Evolutionary conservation across 2,329 filamentous ascomycete species (phyloP).

Genomic region (Berkeleyomyces basicola): DNA sequence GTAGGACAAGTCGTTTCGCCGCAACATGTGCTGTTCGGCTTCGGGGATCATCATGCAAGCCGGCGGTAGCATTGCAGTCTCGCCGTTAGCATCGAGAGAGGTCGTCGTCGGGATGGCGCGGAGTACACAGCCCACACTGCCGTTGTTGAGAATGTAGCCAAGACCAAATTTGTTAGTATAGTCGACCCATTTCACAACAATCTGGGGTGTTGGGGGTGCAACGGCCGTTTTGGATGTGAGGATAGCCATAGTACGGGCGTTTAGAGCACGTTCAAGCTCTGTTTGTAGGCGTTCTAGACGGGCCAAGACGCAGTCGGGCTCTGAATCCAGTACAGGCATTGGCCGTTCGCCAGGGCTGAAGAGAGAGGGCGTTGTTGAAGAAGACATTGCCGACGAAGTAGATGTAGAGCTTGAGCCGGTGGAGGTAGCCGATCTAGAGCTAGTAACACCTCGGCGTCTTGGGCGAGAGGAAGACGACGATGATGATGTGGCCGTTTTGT

Average conservation of each 20-base stretch:
- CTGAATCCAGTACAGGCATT: slow-evolving; percentile 33
- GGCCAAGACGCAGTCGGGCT: slow-evolving; percentile 40
- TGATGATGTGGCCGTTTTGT: slow-evolving; percentile 1
- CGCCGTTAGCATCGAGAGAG: slow-evolving; percentile 22
- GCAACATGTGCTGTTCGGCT: slow-evolving; percentile 53
- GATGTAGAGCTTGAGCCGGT: neutral
- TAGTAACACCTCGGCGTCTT: slow-evolving; percentile 2
- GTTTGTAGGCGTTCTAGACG: slow-evolving; percentile 39
- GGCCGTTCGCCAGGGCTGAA: slow-evolving; percentile 39
- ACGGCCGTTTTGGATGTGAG: slow-evolving; percentile 37
- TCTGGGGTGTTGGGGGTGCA: slow-evolving; percentile 40
- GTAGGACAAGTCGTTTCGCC: slow-evolving; percentile 39
- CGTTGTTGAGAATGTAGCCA: slow-evolving; percentile 69
- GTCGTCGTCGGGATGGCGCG: slow-evolving; percentile 33
- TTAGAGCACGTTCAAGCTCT: slow-evolving; percentile 46
- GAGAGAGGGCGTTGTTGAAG: slow-evolving; percentile 29
- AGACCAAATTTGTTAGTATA: slow-evolving; percentile 78
- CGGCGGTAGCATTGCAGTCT: slow-evolving; percentile 42
- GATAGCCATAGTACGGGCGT: slow-evolving; percentile 45
- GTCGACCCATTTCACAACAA: slow-evolving; percentile 70
- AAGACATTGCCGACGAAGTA: neutral
- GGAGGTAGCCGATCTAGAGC: slow-evolving; percentile 5
- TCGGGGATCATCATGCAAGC: slow-evolving; percentile 56
- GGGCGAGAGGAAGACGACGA: slow-evolving; percentile 3
- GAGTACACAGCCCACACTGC: slow-evolving; percentile 58